Percentiles rank a stretch among this genome's conserved stretches.
Evolutionary conservation across 2,329 filamentous ascomycete genomes (phyloP).

Genomic region (Fusarium denticulatum): DNA sequence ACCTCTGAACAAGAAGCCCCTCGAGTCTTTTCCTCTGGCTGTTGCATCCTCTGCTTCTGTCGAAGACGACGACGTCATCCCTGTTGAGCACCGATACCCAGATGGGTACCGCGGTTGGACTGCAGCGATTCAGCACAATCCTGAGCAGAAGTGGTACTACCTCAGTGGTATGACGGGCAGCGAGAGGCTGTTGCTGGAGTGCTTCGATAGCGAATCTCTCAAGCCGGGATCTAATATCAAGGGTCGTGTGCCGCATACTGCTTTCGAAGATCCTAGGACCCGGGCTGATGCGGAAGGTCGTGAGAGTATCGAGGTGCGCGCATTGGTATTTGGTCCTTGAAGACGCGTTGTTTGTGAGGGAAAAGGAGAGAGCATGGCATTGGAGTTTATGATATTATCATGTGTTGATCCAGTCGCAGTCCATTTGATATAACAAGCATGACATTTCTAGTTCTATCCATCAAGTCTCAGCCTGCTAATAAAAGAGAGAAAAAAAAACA

Average conservation of each 20-base stretch:
- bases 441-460: conserved; percentile 38
- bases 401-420: neutral
- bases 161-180: conserved; percentile 79
- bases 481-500: conserved; percentile 7
- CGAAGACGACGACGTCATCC: conserved; percentile 70
- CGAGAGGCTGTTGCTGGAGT: conserved; percentile 81
- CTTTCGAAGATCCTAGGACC: conserved; percentile 81
- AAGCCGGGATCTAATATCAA: conserved; percentile 62
- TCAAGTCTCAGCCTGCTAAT: conserved; percentile 11
- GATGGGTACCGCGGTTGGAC: conserved; percentile 76
- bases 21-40: conserved; percentile 74
- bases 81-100: conserved; percentile 77
- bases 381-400: neutral
- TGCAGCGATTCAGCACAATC: conserved; percentile 71
- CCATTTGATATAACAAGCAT: conserved; percentile 15
- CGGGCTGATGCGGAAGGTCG: conserved; percentile 74
- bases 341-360: neutral
- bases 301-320: conserved; percentile 90
- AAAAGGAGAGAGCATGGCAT: neutral
- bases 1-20: conserved; percentile 66
- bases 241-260: conserved; percentile 75
- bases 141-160: conserved; percentile 79
- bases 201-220: conserved; percentile 73
- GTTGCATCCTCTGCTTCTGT: conserved; percentile 74
- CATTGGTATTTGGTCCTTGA: conserved; percentile 79